phyloP scores from a whole-genome alignment of 164 flowering plant species.

The Santalum album region DNA sequence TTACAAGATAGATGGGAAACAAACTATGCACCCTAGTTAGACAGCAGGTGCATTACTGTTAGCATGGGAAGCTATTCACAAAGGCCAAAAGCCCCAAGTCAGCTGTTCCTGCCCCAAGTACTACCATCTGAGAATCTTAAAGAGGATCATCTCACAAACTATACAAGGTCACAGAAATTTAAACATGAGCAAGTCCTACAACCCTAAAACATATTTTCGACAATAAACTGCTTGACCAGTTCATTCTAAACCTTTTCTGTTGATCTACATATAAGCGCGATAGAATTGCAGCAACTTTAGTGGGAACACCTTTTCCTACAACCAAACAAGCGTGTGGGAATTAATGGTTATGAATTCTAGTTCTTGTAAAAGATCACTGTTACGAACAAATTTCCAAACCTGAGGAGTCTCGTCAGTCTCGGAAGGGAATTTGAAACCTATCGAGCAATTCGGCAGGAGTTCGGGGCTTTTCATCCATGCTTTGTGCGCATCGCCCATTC shows the following conservation, averaged over 20 bases:
- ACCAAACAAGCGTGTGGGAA: slow-evolving; percentile 3
- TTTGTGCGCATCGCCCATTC: slow-evolving; percentile 50
- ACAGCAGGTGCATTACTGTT: neutral
- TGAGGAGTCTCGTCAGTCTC: slow-evolving; percentile 31
- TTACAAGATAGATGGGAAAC: no score
- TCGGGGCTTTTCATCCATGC: slow-evolving; percentile 86
- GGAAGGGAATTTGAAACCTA: slow-evolving; percentile 59
- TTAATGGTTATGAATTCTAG: neutral
- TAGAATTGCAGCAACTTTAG: slow-evolving; percentile 53
- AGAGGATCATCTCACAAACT: no score
- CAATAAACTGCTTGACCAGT: no score
- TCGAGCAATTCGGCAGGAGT: slow-evolving; percentile 58
- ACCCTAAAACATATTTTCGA: no score
- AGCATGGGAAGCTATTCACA: no score
- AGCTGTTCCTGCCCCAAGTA: no score
- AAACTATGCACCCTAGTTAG: slow-evolving; percentile 1
- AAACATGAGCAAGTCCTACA: no score
- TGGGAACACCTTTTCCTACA: slow-evolving; percentile 41
- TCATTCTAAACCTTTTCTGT: no score
- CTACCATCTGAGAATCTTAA: no score
- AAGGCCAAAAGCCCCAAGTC: no score
- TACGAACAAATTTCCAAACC: slow-evolving; percentile 28
- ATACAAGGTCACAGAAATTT: no score
- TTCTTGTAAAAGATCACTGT: neutral
- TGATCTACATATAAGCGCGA: slow-evolving; percentile 8